Base-by-base conservation (phyloP, 495 filamentous ascomycete species). In the Niebla homalea region DNA sequence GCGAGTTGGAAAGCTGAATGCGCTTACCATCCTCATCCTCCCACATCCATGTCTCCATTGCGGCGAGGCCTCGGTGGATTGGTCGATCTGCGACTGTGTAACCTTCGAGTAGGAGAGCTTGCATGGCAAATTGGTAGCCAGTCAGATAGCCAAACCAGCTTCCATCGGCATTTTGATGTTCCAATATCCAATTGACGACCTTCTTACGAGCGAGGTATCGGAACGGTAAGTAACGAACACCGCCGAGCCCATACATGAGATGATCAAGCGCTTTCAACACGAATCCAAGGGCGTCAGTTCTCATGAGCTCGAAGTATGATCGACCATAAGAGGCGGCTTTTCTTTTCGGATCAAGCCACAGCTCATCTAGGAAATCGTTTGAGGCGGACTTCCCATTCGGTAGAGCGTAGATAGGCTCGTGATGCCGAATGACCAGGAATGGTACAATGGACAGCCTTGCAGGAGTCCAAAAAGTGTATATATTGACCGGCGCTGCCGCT, bases 281-380 rank as follows among this genome's bases (percentile, higher is more conserved):
- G 8, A 67, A 43, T 0, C 43, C 52, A 12, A 57, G 51, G 1
- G 44, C 12, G 26, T 67, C 59, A 14, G 26, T 37, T 37, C 49
- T 18, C 36, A 43, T 47, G 26, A 59, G n/a, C 1, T 56, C 37
- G 32, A 19, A 48, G 5, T 62, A 32, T 0, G 57, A 22, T 1
- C 12, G 39, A 6, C 45, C 26, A 46, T 66, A 67, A 1, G 65
- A 56, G 1, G 64, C 56, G 7, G 26, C 46, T 42, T 72, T 71
- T 14, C 57, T 44, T 0, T 11, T 36, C 0, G 58, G 58, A 21
- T 67, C 49, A 7, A 46, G 25, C 68, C 70, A 71, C 4, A 72
- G 54, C 35, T 70, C 68, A 37, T 72, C 67, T 10, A 72, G 49
- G 42, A 58, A 69, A 37, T 62, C 25, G 39, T 66, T 70, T 6